Conservation (phyloP, 768 basidiomycete species). For the Leccinellum rugosiceps region DNA sequence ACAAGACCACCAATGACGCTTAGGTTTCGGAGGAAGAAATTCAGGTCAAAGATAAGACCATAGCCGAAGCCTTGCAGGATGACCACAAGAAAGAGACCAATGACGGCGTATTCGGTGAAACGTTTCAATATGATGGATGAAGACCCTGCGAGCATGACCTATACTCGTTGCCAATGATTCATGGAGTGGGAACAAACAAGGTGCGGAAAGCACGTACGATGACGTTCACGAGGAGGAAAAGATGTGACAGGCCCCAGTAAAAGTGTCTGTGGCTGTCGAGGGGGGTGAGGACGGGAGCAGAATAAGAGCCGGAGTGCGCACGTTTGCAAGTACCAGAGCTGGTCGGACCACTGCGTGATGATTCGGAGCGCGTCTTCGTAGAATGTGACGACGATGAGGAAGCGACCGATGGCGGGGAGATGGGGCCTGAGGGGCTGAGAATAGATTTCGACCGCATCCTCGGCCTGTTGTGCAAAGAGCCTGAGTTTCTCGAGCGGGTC, state of each 20-base stretch:
- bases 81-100: constrained; percentile 87
- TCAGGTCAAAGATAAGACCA: constrained; percentile 98
- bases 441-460: constrained; percentile 90
- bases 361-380: constrained; percentile 95
- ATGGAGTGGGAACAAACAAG: neutral
- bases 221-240: constrained; percentile 91
- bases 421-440: constrained; percentile 92
- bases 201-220: constrained; percentile 53
- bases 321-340: constrained; percentile 98
- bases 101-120: constrained; percentile 85
- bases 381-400: constrained; percentile 97
- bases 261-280: constrained; percentile 82
- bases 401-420: constrained; percentile 91
- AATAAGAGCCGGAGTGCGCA: constrained; percentile 38
- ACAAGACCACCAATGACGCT: constrained; percentile 97
- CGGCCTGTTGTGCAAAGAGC: constrained; percentile 67
- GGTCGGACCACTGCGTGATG: constrained; percentile 92
- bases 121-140: constrained; percentile 82
- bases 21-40: constrained; percentile 99
- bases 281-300: constrained; percentile 5
- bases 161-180: constrained; percentile 1
- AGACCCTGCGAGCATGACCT: constrained; percentile 91
- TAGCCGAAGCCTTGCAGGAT: constrained; percentile 97
- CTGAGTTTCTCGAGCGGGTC: constrained; percentile 79
- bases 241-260: constrained; percentile 91